Percentiles rank a stretch among this genome's conserved stretches.
Conservation (phyloP, 257 asterid species). For the Scutellaria minor region DNA sequence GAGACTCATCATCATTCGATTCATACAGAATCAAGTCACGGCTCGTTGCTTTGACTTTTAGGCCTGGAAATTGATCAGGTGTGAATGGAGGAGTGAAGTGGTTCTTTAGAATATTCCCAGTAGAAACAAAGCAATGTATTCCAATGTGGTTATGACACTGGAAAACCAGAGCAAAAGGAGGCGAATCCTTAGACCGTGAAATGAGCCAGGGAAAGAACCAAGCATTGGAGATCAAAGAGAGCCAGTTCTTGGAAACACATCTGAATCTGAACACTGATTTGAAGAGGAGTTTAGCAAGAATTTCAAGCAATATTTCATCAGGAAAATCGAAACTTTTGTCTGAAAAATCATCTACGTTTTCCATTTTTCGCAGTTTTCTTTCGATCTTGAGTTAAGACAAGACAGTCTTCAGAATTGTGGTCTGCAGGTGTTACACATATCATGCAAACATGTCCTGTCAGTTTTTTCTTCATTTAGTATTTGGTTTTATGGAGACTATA, state of each 20-base stretch:
- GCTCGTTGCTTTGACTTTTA: slow-evolving; percentile 36
- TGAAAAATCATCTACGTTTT: not conserved
- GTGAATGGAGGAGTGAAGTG: not conserved
- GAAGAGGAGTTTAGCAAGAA: slow-evolving; percentile 37
- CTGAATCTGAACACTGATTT: slow-evolving; percentile 34
- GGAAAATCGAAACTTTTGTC: slow-evolving; percentile 21
- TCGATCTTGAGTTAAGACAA: slow-evolving; percentile 11
- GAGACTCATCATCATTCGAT: slow-evolving; percentile 6
- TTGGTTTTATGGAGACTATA: slow-evolving; percentile 5
- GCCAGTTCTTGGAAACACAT: slow-evolving; percentile 43
- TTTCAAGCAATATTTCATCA: slow-evolving; percentile 33
- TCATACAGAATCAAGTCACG: slow-evolving; percentile 34
- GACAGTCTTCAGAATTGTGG: slow-evolving; percentile 6
- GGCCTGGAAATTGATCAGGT: not conserved
- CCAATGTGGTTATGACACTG: slow-evolving; percentile 19
- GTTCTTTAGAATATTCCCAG: not conserved
- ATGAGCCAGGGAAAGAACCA: slow-evolving; percentile 19
- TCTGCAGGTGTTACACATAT: slow-evolving; percentile 7
- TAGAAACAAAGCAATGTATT: slow-evolving; percentile 1
- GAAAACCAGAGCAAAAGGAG: slow-evolving; percentile 40
- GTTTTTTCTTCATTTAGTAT: not conserved
- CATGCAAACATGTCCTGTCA: slow-evolving; percentile 14
- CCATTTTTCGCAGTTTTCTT: slow-evolving; percentile 18
- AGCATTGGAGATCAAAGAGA: slow-evolving; percentile 36
- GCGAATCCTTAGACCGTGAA: slow-evolving; percentile 4